Percentiles rank a stretch among this genome's conserved stretches.
phyloP scores from a whole-genome alignment of 371 early-diverging fungal genomes.

The Mortierella polycephala region DNA sequence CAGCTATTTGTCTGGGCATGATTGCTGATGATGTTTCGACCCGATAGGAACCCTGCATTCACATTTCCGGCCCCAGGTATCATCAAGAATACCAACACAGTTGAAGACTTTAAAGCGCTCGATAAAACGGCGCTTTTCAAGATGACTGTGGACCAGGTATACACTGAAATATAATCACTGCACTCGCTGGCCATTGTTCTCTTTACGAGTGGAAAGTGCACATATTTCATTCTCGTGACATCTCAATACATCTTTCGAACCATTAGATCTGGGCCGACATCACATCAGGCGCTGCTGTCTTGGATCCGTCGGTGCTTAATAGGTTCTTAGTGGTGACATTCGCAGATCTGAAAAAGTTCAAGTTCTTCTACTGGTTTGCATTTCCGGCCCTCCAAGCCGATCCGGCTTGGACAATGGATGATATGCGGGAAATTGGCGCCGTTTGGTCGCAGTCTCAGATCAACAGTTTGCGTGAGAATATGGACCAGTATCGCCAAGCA shows the following conservation, averaged over 20 bases:
- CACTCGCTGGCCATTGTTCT: neutral
- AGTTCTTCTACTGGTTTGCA: slow-evolving; percentile 93
- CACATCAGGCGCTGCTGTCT: slow-evolving; percentile 67
- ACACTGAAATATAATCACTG: too few species aligned
- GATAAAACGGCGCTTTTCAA: slow-evolving; percentile 82
- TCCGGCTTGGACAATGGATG: slow-evolving; percentile 40
- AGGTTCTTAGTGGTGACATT: slow-evolving; percentile 83
- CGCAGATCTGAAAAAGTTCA: slow-evolving; percentile 94
- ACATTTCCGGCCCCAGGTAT: slow-evolving; percentile 65
- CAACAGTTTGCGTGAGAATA: slow-evolving; percentile 21
- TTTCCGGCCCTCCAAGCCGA: slow-evolving; percentile 83
- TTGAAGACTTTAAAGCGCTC: slow-evolving; percentile 85
- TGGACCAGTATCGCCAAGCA: slow-evolving; percentile 32
- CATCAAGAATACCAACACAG: slow-evolving; percentile 88
- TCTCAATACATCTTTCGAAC: neutral
- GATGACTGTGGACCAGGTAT: slow-evolving; percentile 67
- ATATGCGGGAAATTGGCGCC: slow-evolving; percentile 38
- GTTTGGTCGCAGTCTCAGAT: slow-evolving; percentile 31
- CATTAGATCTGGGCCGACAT: slow-evolving; percentile 77
- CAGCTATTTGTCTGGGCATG: neutral
- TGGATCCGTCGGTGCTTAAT: slow-evolving; percentile 69
- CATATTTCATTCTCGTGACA: neutral
- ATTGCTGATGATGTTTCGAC: neutral
- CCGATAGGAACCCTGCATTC: slow-evolving; percentile 58
- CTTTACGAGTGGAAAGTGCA: neutral